These are phyloP conservation scores for Calonectria henricotiae DNA, from an alignment of 2,329 filamentous ascomycete species.

Conservation along the genomic window DNA sequence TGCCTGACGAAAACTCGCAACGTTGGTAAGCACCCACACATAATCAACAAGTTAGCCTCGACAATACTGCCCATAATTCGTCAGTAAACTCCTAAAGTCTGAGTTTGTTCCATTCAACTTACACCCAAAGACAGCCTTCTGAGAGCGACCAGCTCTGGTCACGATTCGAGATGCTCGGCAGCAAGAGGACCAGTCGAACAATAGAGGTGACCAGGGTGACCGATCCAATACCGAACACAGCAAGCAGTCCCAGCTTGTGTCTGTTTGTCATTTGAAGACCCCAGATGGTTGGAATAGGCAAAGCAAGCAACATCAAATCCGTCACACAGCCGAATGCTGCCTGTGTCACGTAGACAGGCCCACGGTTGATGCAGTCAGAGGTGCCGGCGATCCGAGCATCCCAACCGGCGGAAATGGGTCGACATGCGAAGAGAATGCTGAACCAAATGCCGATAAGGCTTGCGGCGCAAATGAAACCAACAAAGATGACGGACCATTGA, in stretches of 20 bases:
- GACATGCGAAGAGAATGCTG: slow-evolving; percentile 51
- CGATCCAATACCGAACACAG: slow-evolving; percentile 63
- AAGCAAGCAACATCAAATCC: slow-evolving; percentile 63
- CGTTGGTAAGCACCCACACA: slow-evolving; percentile 60
- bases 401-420: slow-evolving; percentile 44
- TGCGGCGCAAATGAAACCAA: slow-evolving; percentile 53
- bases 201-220: slow-evolving; percentile 55
- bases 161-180: slow-evolving; percentile 2
- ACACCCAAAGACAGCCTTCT: slow-evolving; percentile 45
- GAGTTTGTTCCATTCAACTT: slow-evolving; percentile 49
- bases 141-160: slow-evolving; percentile 21
- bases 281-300: slow-evolving; percentile 64
- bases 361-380: slow-evolving; percentile 61
- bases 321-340: slow-evolving; percentile 65
- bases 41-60: slow-evolving; percentile 59
- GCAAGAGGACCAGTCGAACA: slow-evolving; percentile 45
- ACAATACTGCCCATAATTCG: slow-evolving; percentile 51
- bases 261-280: slow-evolving; percentile 61
- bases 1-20: slow-evolving; percentile 55
- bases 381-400: slow-evolving; percentile 40
- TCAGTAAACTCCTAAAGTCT: slow-evolving; percentile 41
- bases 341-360: slow-evolving; percentile 65
- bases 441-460: slow-evolving; percentile 52
- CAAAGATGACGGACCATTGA: slow-evolving; percentile 43
- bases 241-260: slow-evolving; percentile 63